These are phyloP conservation scores for Bassia scoparia DNA, from an alignment of 148 eudicot species.

Conservation along the genomic window DNA sequence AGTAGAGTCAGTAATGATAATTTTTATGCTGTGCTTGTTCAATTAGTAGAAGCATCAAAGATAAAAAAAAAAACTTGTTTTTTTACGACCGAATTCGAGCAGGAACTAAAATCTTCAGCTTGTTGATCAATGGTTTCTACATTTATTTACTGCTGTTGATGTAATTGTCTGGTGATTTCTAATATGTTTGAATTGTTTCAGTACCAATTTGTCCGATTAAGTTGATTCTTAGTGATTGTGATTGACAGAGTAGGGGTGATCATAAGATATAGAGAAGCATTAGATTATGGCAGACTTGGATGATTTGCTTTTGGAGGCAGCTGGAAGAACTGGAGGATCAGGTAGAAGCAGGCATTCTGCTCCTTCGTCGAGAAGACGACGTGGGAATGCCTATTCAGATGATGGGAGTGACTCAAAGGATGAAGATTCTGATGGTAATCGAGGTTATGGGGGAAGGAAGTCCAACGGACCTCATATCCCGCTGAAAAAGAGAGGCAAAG, in stretches of 20 bases:
- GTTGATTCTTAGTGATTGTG: not conserved
- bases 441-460: slow-evolving; percentile 60
- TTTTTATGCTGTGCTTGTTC: not conserved
- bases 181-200: not conserved
- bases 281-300: slow-evolving; percentile 77
- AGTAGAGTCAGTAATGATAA: not conserved
- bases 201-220: not conserved
- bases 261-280: not conserved
- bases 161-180: not conserved
- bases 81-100: too few relatives aligned
- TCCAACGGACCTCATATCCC: slow-evolving; percentile 79
- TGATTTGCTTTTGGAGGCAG: slow-evolving; percentile 86
- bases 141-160: too few relatives aligned
- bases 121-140: too few relatives aligned
- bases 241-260: not conserved
- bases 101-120: too few relatives aligned
- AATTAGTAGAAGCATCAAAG: not conserved
- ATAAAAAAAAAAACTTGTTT: too few relatives aligned
- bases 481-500: slow-evolving; percentile 80
- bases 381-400: slow-evolving; percentile 66
- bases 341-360: slow-evolving; percentile 67
- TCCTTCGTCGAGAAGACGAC: slow-evolving; percentile 73
- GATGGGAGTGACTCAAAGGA: slow-evolving; percentile 85
- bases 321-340: slow-evolving; percentile 76
- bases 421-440: slow-evolving; percentile 82